These are phyloP conservation scores for Leishmania amazonensis DNA, from an alignment of 208 protist genomes.

Conservation along the genomic window DNA sequence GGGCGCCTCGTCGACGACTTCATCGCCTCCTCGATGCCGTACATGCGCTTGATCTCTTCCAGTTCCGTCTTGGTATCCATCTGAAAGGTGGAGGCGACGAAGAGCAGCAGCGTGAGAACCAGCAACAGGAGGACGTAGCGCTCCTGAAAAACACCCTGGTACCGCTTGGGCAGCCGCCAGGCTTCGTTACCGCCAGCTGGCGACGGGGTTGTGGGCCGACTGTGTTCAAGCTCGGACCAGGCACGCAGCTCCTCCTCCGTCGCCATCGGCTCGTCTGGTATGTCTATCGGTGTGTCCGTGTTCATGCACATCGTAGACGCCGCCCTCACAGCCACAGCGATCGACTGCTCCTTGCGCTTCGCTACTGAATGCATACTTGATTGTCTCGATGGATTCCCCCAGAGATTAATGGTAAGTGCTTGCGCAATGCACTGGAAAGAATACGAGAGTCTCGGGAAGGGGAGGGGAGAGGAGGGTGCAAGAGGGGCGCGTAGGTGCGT, in stretches of 20 bases:
- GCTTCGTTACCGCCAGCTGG: neutral
- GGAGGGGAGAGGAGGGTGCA: neutral
- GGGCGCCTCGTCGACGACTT: neutral
- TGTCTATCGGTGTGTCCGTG: conserved; percentile 4
- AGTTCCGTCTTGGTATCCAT: conserved; percentile 28
- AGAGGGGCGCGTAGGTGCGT: neutral
- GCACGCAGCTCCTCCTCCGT: conserved; percentile 29
- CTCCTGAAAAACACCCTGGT: conserved; percentile 29
- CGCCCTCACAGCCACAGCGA: neutral
- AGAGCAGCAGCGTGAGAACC: conserved; percentile 18
- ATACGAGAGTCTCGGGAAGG: neutral
- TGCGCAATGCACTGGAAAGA: neutral
- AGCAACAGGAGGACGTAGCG: conserved; percentile 23
- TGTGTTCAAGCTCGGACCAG: conserved; percentile 25
- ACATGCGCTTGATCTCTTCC: conserved; percentile 36
- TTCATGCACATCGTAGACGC: conserved; percentile 7
- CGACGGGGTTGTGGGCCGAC: conserved; percentile 18
- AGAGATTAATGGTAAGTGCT: neutral
- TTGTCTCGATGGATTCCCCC: neutral
- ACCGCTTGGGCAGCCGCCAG: conserved; percentile 15
- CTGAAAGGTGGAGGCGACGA: conserved; percentile 24
- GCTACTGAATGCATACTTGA: conserved; percentile 14
- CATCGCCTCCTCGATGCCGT: conserved; percentile 16
- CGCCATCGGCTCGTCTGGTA: conserved; percentile 20
- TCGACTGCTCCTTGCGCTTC: conserved; percentile 30